A percentile compares a stretch with the other conserved stretches of the same genome.
These are phyloP conservation scores for Ophiorrhiza pumila DNA, from an alignment of 257 asterid genomes.

Conservation along the genomic window DNA sequence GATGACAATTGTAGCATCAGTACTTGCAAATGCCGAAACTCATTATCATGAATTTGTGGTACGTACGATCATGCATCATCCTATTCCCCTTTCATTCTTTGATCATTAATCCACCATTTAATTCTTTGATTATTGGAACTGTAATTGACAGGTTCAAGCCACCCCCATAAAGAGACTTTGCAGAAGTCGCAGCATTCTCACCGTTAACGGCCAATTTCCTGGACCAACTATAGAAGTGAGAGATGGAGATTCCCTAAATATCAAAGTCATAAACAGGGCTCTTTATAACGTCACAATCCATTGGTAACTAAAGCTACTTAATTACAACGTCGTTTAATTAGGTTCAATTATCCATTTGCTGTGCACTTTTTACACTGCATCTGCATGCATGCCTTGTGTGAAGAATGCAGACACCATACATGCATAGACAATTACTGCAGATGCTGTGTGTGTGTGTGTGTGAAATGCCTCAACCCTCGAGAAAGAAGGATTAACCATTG, in stretches of 20 bases:
- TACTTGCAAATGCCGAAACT: slow-evolving; percentile 43
- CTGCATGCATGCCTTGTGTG: too few species aligned
- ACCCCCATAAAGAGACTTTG: slow-evolving; percentile 48
- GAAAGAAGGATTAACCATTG: too few species aligned
- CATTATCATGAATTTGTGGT: slow-evolving; percentile 29
- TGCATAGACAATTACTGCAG: too few species aligned
- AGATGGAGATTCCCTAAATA: slow-evolving; percentile 49
- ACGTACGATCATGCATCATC: not conserved
- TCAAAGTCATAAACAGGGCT: slow-evolving; percentile 52
- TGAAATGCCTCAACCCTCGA: too few species aligned
- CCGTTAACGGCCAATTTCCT: slow-evolving; percentile 70
- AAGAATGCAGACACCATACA: too few species aligned
- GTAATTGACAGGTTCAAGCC: slow-evolving; percentile 44
- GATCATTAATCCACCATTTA: too few species aligned
- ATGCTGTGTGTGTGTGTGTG: too few species aligned
- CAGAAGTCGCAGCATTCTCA: slow-evolving; percentile 43
- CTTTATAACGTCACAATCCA: slow-evolving; percentile 57
- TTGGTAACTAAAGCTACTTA: slow-evolving; percentile 36
- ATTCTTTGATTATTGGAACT: too few species aligned
- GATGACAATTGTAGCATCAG: slow-evolving; percentile 2
- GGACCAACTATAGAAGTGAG: slow-evolving; percentile 59
- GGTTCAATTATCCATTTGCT: too few species aligned
- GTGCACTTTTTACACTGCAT: too few species aligned
- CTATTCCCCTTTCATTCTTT: too few species aligned
- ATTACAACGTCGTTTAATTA: too few species aligned